Base-by-base conservation (phyloP, 257 asterid genomes). In the Gentiana macrophylla region DNA sequence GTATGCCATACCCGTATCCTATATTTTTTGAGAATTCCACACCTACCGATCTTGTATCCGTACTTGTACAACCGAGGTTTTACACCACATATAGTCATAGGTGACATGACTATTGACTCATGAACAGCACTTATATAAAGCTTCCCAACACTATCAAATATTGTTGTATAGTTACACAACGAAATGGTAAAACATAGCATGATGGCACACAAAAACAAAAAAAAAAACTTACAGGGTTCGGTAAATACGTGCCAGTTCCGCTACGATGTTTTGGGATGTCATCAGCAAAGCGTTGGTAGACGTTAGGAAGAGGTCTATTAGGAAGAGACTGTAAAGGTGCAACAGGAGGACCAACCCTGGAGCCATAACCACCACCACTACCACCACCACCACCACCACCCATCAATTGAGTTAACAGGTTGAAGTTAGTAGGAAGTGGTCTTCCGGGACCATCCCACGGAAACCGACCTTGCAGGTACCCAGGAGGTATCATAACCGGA, bases 231-330 rank as follows among this genome's bases (percentile, higher is more conserved):
- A 92, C 99, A 64, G 93, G 95, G 81, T 89, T 86, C 24, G 99
- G 99, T 70, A 88, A 79, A 76, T 88, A 92, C 41, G 95, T 88
- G 66, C 99, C 99, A 32, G 99, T 92, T 75, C 99, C 99, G 32
- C 84, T 80, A 56, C 94, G 94, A 60, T 78, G 79, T 74, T 94
- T 79, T 35, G 95, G 97, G 75, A 82, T 64, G 56, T 81, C 95
- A 65, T 92, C 97, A 35, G 69, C 68, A 67, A 74, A 80, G 32
- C 47, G 77, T 60, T 76, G 99, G 78, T 79, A 92, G 61, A 78
- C 63, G 71, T 75, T 80, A 37, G 80, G 74, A 66, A 89, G 84
- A 66, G 91, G 84, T 71, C 89, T 77, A 64, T 58, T 60, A 8
- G 99, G 52, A 67, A 72, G 83, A 54, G 99, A 71, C 65, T 78